Evolutionary conservation across 1,139 yeast genomes (phyloP).

Genomic region (Geotrichum reessii): DNA sequence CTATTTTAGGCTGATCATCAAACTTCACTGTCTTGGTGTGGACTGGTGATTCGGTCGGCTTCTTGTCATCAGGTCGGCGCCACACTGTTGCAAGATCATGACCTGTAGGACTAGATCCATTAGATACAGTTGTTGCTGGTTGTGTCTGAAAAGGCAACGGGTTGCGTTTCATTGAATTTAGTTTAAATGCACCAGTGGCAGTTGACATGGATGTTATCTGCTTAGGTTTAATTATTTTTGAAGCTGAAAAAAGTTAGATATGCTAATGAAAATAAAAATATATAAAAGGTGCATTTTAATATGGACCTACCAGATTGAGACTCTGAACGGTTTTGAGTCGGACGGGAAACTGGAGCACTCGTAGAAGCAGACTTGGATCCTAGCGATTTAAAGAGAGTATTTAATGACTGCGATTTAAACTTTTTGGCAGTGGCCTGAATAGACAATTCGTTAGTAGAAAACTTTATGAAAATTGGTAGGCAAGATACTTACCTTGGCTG

Average conservation of each 20-base stretch:
- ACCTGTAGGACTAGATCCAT: neutral
- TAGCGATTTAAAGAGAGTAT: constrained; percentile 31
- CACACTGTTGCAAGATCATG: neutral
- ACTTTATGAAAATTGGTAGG: neutral
- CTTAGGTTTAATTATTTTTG: constrained; percentile 9
- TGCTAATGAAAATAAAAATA: neutral
- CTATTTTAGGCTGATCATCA: neutral
- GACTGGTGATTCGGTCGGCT: constrained; percentile 1
- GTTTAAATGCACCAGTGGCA: constrained; percentile 34
- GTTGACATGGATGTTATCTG: constrained; percentile 25
- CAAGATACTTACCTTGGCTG: neutral
- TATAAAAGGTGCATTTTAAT: neutral
- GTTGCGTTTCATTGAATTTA: constrained; percentile 33
- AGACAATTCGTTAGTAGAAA: neutral
- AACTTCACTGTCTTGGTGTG: neutral
- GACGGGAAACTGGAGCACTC: constrained; percentile 19
- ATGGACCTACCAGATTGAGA: neutral
- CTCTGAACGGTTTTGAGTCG: neutral
- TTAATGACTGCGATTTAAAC: constrained; percentile 38
- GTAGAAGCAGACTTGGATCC: constrained; percentile 13
- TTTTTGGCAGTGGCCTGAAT: constrained; percentile 20
- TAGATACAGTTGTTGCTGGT: neutral
- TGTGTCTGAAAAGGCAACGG: neutral
- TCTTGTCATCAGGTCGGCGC: neutral
- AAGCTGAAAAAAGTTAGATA: constrained; percentile 6